Base-by-base conservation (phyloP, 371 early-diverging fungal species). In the Rhizopus arrhizus region DNA sequence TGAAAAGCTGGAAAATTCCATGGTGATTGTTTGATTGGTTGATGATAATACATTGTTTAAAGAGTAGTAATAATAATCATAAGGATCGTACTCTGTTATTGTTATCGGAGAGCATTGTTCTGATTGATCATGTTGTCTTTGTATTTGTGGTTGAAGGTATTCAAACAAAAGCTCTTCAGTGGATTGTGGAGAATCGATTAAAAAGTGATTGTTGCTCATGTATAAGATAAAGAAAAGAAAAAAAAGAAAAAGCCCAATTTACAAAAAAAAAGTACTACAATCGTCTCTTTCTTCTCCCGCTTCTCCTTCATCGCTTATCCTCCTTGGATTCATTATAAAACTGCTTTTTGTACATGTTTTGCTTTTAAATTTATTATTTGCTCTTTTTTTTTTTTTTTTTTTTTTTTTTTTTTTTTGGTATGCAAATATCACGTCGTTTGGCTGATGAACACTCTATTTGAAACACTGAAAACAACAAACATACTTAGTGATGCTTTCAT, bases 1-100 rank as follows among this genome's bases (percentile, higher is more conserved):
- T 48, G 48, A 48, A 48, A 48, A 48, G 12, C 11, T 48, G 7
- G 48, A 48, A 48, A 48, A 48, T 15, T 48, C 31, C 10, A 48
- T 15, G 22, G 28, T 29, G 8, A 48, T 48, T 6, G 8, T n/a
- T 43, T 43, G 43, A 43, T 43, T n/a, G 43, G n/a, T 43, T 5
- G 43, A n/a, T 15, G n/a, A 43, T 5, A 43, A 43, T 15, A 15
- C 13, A 43, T 43, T 43, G 43, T 43, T 43, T 13, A 43, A 43
- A 43, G 8, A 43, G 1, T 9, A 5, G 13, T 43, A 43, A 4
- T 43, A 5, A 13, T 13, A 13, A 13, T 11, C 15, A 5, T 13
- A 13, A 15, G 8, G n/a, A n/a, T 43, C 43, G n/a, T n/a, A 13
- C 1, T 13, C 15, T 43, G 11, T 2, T 43, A 15, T 13, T 43